Evolutionary conservation across 208 protist species (phyloP).

Genomic region (Trypanosoma lewisi): DNA sequence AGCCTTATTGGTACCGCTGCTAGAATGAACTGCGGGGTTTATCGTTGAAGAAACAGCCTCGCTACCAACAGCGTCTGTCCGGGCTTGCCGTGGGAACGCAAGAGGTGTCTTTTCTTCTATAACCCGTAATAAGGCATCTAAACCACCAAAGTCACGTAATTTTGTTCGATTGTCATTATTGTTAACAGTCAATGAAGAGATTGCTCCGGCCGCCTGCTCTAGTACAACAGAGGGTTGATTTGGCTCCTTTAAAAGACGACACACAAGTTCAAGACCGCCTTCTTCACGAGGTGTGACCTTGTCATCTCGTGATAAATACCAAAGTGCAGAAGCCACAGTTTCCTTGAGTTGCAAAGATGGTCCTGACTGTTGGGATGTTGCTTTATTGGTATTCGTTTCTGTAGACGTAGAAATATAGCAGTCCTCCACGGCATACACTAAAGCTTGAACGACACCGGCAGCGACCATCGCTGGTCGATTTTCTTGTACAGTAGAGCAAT

Average conservation of each 20-base stretch:
- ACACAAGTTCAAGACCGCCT: constrained; percentile 83
- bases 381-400: not conserved
- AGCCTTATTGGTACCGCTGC: constrained; percentile 17
- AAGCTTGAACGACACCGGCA: constrained; percentile 47
- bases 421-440: constrained; percentile 80
- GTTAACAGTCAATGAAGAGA: constrained; percentile 87
- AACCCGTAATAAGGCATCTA: constrained; percentile 65
- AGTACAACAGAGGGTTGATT: constrained; percentile 73
- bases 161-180: constrained; percentile 80
- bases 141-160: constrained; percentile 68
- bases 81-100: constrained; percentile 45
- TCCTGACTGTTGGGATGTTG: constrained; percentile 43
- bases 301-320: constrained; percentile 87
- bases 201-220: constrained; percentile 86
- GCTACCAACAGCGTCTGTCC: not conserved
- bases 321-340: constrained; percentile 83
- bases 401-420: constrained; percentile 36
- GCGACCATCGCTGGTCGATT: constrained; percentile 68
- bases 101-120: constrained; percentile 57
- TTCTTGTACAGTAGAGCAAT: constrained; percentile 83
- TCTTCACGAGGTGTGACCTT: constrained; percentile 76
- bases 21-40: not conserved
- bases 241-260: constrained; percentile 60
- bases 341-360: constrained; percentile 84
- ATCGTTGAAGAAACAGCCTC: not conserved